Evolutionary conservation across 257 asterid genomes (phyloP).

Genomic region (Petunia secreta): DNA sequence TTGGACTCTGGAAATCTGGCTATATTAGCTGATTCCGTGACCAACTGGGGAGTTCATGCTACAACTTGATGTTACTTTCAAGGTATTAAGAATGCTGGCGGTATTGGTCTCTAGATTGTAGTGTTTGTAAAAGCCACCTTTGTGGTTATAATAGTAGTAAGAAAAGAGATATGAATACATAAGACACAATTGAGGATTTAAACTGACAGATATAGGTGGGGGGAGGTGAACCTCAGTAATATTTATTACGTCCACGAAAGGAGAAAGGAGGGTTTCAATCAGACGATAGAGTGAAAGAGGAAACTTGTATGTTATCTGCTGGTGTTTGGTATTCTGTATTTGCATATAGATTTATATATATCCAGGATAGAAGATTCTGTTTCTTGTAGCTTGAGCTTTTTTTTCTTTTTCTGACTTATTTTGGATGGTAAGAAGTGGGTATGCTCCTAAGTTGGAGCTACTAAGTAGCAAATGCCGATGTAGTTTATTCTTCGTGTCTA

Average conservation of each 20-base stretch:
- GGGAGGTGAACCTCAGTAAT: neutral
- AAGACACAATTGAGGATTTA: neutral
- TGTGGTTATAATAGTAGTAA: neutral
- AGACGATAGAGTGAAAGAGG: neutral
- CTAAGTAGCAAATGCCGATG: neutral
- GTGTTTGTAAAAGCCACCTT: neutral
- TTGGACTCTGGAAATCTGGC: neutral
- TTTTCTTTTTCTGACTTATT: slow-evolving; percentile 8
- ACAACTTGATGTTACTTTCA: slow-evolving; percentile 9
- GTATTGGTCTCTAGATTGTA: neutral
- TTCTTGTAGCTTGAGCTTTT: slow-evolving; percentile 17
- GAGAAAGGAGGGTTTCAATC: neutral
- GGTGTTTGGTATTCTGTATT: neutral
- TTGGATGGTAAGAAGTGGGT: slow-evolving; percentile 16
- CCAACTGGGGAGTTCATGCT: slow-evolving; percentile 11
- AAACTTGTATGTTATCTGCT: neutral
- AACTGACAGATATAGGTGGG: slow-evolving; percentile 10
- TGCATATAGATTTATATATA: neutral
- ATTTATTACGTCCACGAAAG: neutral
- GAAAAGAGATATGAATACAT: neutral
- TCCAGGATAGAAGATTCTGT: neutral
- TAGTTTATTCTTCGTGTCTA: neutral
- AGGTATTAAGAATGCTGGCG: slow-evolving; percentile 7
- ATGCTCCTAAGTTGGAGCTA: slow-evolving; percentile 12
- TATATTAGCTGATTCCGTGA: neutral